Base-by-base conservation (phyloP, 2,329 filamentous ascomycete genomes). In the Hysterium pulicare region DNA sequence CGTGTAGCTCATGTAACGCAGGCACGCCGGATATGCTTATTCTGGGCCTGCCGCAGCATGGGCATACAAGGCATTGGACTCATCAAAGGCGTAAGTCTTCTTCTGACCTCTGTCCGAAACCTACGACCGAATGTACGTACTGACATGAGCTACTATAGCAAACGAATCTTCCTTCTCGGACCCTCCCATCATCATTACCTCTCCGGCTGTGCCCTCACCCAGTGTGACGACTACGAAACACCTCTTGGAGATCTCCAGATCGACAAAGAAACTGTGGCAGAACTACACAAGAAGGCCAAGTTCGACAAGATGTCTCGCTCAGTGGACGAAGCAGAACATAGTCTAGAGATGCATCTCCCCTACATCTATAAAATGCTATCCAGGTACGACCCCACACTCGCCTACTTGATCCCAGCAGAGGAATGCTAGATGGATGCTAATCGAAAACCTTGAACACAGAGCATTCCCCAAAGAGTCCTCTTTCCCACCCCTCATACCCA, bases 271-370 rank as follows among this genome's bases (percentile, higher is more conserved):
- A 75, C 78, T 1, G 74, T 80, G 1, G 55, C 71, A 28, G 62
- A 74, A 47, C 68, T 88, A 15, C 60, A 73, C 40, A 57, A 66
- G 33, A 78, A 75, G 3, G 72, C 71, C n/a, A 70, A 74, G 42
- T 86, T 86, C 61, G 69, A 76, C 15, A 71, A 76, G 40, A 93
- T 96, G 73, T 80, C 78, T 2, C 68, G 66, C 15, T 58, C 71
- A 3, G 74, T 82, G 5, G 93, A 98, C 58, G 79, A 89, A 48
- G 77, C 79, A 4, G 93, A 98, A 68, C 93, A 98, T 68, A 95
- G 88, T 39, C 78, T 97, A 2, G 93, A 98, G 72, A 95, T 98
- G 86, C 93, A 98, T 55, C 76, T 97, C 7, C 91, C 93, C 0
- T 96, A 94, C 60, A 85, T 97, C 49, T 90, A 90, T 74, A 90